Evolutionary conservation across 2,329 filamentous ascomycete genomes (phyloP).

Genomic region (Penicillium brevicompactum): DNA sequence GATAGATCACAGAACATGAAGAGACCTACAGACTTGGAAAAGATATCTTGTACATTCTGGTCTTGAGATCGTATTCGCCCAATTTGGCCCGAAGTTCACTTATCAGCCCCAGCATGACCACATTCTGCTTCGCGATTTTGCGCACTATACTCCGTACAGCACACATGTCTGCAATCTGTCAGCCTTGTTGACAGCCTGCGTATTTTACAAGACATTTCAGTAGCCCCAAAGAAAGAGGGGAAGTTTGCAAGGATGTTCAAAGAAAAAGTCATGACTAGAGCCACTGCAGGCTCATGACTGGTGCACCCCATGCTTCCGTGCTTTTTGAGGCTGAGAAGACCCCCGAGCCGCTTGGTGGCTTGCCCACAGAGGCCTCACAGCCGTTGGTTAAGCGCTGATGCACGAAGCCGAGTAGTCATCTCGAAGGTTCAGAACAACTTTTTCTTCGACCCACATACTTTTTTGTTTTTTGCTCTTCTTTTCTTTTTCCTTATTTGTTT

Average conservation of each 20-base stretch:
- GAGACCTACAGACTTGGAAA: too few relatives aligned
- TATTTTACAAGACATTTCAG: not conserved
- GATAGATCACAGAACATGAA: not conserved
- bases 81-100: not conserved
- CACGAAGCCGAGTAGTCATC: slow-evolving; percentile 2
- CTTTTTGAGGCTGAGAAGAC: slow-evolving; percentile 24
- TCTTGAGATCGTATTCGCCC: not conserved
- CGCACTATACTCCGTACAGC: not conserved
- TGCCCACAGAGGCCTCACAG: slow-evolving; percentile 22
- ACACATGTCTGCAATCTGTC: not conserved
- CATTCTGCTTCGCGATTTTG: not conserved
- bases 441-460: not conserved
- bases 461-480: too few relatives aligned
- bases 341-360: slow-evolving; percentile 21
- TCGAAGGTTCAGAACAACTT: slow-evolving; percentile 15
- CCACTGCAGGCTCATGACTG: slow-evolving; percentile 20
- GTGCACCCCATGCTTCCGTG: slow-evolving; percentile 3
- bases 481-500: not conserved
- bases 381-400: slow-evolving; percentile 29
- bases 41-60: too few relatives aligned
- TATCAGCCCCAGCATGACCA: not conserved
- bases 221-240: not conserved
- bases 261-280: not conserved
- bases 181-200: slow-evolving; percentile 5
- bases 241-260: not conserved